Base-by-base conservation (phyloP, 371 early-diverging fungal species). In the Gilbertella persicaria region DNA sequence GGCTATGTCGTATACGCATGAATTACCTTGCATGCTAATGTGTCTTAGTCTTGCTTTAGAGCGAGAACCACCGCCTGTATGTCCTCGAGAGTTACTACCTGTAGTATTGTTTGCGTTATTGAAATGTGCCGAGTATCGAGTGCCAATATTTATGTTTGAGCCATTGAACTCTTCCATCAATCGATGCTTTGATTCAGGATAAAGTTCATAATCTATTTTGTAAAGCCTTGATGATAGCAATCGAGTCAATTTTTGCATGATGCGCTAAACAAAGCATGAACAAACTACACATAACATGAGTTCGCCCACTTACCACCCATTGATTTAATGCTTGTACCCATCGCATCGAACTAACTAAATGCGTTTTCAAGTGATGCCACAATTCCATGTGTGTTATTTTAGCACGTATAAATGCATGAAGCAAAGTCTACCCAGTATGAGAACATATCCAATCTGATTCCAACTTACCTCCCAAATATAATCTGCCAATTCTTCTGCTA, bases 381-480 rank as follows among this genome's bases (percentile, higher is more conserved):
- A 82, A 57, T 0, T 69, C 71, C 20, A 64, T 39, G 24, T 79
- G 66, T 2, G 66, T 64, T 13, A 73, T 68, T 1, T 69, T 73
- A 20, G 84, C 83, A 44, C 86, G 69, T 2, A 77, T 76, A 60
- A 82, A 78, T 7, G 83, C 81, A 50, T 79, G 69, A 2, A 86
- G 60, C 19, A 82, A 56, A 1, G 86, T 87, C 77, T 83, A 42
- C 35, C 13, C 12, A 65, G 25, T 17, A 17, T 13, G 33, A 26
- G 21, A 53, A 37, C 50, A 38, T n/a, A n/a, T n/a, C n/a, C 50
- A 30, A 19, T 17, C 28, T 41, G 35, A 28, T 46, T 26, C 21
- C 41, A 7, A 1, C n/a, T 50, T 75, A 80, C 82, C 69, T 86
- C 86, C 49, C 80, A 74, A 16, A 80, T 64, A 50, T 64, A 72